Evolutionary conservation across 73 alveolate species (phyloP), one percentile per base, ranked within the genome.

Genomic region (Paramecium pentaurelia): DNA sequence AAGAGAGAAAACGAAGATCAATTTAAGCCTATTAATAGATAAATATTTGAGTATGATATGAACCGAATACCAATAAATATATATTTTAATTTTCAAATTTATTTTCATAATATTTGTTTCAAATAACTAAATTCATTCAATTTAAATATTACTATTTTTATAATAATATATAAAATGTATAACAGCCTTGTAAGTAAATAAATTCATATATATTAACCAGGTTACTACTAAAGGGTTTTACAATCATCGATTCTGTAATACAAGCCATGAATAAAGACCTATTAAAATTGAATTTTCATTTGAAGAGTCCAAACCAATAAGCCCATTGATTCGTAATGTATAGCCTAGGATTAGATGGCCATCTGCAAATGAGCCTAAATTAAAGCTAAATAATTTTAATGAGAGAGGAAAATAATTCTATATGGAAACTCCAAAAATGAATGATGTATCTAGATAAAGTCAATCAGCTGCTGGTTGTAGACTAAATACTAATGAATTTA

Each of bases 141-240:
- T 54, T 18, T 54, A 4, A 16, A 54, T 4, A 49, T 49, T 49
- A 16, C 60, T 49, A 49, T 49, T 49, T 40, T 54, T 54, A 54
- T 54, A 54, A 54, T 18, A 0, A 64, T 64, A 64, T 32, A 64
- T 32, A 64, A 27, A 64, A 64, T 64, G 84, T 34, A 28, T 64
- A 64, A 28, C 84, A 64, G 49, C 49, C 84, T 64, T 32, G 84
- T 64, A 64, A 64, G 84, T 64, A 64, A 64, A 64, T 64, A 28
- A 64, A 14, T 64, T 32, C 32, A 54, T 54, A 54, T 18, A 32
- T 34, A 64, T 64, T 10, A 64, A 32, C 9, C 16, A 64, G 84
- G 27, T 64, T 14, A 64, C 20, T 64, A 12, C 51, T 2, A 64
- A 34, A 64, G 84, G 84, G 11, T 22, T 64, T 14, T 64, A 64